Evolutionary conservation across 2,329 filamentous ascomycete genomes (phyloP).

Genomic region (Colletotrichum liriopes): DNA sequence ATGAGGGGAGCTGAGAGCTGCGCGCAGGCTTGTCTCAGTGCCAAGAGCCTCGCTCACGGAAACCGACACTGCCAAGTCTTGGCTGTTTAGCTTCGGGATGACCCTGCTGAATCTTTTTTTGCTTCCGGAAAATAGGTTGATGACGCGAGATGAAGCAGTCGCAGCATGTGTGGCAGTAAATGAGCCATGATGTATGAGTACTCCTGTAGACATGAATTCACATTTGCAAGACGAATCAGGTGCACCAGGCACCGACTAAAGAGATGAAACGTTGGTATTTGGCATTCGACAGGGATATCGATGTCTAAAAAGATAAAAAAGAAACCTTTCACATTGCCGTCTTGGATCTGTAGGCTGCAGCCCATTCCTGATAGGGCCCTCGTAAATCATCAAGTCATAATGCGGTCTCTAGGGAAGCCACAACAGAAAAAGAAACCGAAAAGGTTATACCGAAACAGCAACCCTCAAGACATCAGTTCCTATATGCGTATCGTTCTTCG

Average conservation of each 20-base stretch:
- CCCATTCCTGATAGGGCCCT: neutral
- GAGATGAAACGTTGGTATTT: neutral
- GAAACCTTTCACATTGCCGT: neutral
- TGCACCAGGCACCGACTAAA: no score
- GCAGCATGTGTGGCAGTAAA: slow-evolving; percentile 1
- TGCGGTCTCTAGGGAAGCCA: neutral
- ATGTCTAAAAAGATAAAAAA: neutral
- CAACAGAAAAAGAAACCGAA: neutral
- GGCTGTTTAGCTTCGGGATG: neutral
- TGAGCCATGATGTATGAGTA: neutral
- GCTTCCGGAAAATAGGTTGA: neutral
- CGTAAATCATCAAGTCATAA: slow-evolving; percentile 15
- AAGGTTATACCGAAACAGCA: neutral
- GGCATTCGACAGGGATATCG: neutral
- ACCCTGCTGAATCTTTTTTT: neutral
- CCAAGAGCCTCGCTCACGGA: neutral
- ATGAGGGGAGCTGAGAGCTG: neutral
- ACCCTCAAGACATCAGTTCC: slow-evolving; percentile 6
- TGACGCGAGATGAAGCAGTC: neutral
- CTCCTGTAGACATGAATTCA: neutral
- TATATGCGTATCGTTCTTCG: slow-evolving; percentile 34
- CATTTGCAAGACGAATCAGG: neutral
- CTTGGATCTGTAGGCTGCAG: neutral
- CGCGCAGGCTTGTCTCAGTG: neutral
- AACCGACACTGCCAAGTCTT: neutral